phyloP scores from a whole-genome alignment of 495 filamentous ascomycete genomes.

The Usnea hakonensis region DNA sequence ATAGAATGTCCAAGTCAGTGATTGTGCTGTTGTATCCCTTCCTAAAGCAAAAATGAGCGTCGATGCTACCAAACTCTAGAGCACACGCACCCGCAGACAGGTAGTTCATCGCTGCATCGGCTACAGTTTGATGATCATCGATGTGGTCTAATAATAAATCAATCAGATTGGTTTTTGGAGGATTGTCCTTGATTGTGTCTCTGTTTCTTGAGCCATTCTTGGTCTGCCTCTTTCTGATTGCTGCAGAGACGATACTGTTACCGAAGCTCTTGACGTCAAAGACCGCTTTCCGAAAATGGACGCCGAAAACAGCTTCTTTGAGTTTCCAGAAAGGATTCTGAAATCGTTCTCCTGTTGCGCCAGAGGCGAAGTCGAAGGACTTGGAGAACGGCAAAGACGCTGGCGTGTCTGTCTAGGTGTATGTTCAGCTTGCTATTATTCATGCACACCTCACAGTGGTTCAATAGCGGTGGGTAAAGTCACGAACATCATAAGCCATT shows the following conservation, averaged over 20 bases:
- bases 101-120: constrained; percentile 54
- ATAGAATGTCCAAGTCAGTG: constrained; percentile 53
- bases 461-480: background rate
- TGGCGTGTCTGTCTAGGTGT: constrained; percentile 49
- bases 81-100: constrained; percentile 40
- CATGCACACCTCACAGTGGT: background rate
- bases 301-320: constrained; percentile 45
- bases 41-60: constrained; percentile 28
- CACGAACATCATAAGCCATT: constrained; percentile 50
- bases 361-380: constrained; percentile 52
- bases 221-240: constrained; percentile 29
- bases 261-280: constrained; percentile 44
- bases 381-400: constrained; percentile 47
- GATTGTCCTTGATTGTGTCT: constrained; percentile 23
- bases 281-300: constrained; percentile 38
- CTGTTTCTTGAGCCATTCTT: background rate
- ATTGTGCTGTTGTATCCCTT: constrained; percentile 54
- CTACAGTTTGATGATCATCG: constrained; percentile 39
- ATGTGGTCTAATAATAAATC: constrained; percentile 49
- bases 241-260: constrained; percentile 41
- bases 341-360: constrained; percentile 49
- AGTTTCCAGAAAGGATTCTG: constrained; percentile 53
- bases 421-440: background rate
- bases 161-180: constrained; percentile 37
- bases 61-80: background rate